Percentiles rank a stretch among this genome's conserved stretches.
phyloP scores from a whole-genome alignment of 306 rosid species.

The Ormosia emarginata region DNA sequence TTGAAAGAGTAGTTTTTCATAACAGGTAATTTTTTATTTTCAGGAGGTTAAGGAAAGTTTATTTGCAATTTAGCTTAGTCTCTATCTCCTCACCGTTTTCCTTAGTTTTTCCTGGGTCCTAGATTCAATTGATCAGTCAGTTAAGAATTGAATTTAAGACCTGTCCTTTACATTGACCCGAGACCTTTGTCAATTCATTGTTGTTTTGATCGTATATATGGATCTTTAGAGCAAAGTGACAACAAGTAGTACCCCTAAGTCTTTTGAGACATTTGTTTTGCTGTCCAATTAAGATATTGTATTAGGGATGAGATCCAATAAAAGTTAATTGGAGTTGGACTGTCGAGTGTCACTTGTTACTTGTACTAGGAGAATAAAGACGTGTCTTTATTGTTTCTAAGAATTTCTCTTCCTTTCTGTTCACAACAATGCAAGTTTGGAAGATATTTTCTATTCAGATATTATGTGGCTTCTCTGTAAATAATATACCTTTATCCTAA shows the following conservation, averaged over 20 bases:
- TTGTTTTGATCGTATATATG: slow-evolving; percentile 14
- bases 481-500: neutral
- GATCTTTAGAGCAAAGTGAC: slow-evolving; percentile 3
- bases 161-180: neutral
- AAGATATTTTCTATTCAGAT: neutral
- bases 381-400: too few species aligned
- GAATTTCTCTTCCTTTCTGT: neutral
- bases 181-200: slow-evolving; percentile 14
- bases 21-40: neutral
- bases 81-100: neutral
- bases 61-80: neutral
- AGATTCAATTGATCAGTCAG: neutral
- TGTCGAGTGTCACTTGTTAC: neutral
- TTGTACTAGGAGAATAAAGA: neutral
- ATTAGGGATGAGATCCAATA: neutral
- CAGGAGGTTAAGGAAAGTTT: neutral
- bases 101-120: neutral
- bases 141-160: neutral
- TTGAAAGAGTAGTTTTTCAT: neutral
- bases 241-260: neutral
- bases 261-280: neutral
- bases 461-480: neutral
- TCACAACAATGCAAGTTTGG: neutral
- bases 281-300: neutral
- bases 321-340: neutral